phyloP scores from a whole-genome alignment of 106 monocot genomes.

The Platanthera zijinensis region DNA sequence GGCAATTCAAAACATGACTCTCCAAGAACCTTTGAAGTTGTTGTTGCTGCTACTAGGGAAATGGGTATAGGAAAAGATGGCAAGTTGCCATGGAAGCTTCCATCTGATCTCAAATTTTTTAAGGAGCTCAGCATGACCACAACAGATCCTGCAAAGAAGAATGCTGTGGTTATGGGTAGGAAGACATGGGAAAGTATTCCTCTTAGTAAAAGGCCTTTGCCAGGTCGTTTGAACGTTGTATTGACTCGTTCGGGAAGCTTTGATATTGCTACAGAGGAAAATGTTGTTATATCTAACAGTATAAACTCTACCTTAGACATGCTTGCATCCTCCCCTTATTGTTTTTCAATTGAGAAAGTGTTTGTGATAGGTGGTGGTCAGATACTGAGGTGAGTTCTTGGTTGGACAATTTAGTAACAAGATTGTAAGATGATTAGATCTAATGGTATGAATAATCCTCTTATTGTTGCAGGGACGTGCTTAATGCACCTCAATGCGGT shows the following conservation, averaged over 20 bases:
- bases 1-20: constrained; percentile 23
- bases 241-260: constrained; percentile 87
- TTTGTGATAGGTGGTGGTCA: constrained; percentile 94
- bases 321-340: constrained; percentile 69
- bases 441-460: not conserved
- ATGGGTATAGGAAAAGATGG: constrained; percentile 94
- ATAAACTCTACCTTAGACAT: constrained; percentile 70
- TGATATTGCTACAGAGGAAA: constrained; percentile 66
- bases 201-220: constrained; percentile 47
- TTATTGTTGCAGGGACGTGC: constrained; percentile 51
- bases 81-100: constrained; percentile 75
- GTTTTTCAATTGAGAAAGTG: constrained; percentile 76
- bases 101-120: constrained; percentile 82
- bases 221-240: constrained; percentile 83
- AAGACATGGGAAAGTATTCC: constrained; percentile 98
- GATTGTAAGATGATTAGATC: not conserved
- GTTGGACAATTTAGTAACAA: not conserved
- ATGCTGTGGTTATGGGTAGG: constrained; percentile 97
- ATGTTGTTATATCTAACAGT: constrained; percentile 78
- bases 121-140: constrained; percentile 66
- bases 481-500: constrained; percentile 77
- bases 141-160: constrained; percentile 75
- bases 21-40: constrained; percentile 69
- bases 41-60: constrained; percentile 76
- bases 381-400: constrained; percentile 58